Percentiles rank a stretch among this genome's conserved stretches.
Conservation (phyloP, 805 yeast species). For the Metschnikowia sp. region DNA sequence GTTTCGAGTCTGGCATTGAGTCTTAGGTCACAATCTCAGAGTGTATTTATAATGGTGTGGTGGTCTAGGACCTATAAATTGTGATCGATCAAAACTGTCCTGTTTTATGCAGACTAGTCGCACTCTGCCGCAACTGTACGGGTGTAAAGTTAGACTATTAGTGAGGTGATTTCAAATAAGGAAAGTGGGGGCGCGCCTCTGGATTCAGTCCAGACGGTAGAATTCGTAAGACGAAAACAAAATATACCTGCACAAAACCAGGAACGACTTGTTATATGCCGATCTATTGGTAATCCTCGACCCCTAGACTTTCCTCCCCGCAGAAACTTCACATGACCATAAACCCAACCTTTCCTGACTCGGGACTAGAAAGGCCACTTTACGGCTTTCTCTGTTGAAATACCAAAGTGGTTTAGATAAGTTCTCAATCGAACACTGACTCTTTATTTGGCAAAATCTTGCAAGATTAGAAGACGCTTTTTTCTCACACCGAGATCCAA, state of each 20-base stretch:
- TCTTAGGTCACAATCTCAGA: not conserved
- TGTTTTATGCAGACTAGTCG: too few species aligned
- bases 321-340: not conserved
- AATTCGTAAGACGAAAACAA: too few species aligned
- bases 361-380: too few species aligned
- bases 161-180: not conserved
- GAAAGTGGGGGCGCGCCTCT: too few species aligned
- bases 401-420: too few species aligned
- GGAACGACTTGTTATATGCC: not conserved
- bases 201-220: too few species aligned
- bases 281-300: not conserved
- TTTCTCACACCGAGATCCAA: too few species aligned
- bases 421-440: too few species aligned
- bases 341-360: not conserved
- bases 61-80: not conserved
- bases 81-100: too few species aligned
- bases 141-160: not conserved
- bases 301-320: not conserved
- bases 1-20: constrained; percentile 14
- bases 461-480: too few species aligned
- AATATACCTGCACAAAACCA: not conserved
- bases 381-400: too few species aligned
- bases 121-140: not conserved
- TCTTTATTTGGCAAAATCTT: too few species aligned
- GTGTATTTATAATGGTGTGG: not conserved